A percentile compares a stretch with the other conserved stretches of the same genome.
Conservation (phyloP, 1,284 basidiomycete species). For the Leccinum fuscescens region DNA sequence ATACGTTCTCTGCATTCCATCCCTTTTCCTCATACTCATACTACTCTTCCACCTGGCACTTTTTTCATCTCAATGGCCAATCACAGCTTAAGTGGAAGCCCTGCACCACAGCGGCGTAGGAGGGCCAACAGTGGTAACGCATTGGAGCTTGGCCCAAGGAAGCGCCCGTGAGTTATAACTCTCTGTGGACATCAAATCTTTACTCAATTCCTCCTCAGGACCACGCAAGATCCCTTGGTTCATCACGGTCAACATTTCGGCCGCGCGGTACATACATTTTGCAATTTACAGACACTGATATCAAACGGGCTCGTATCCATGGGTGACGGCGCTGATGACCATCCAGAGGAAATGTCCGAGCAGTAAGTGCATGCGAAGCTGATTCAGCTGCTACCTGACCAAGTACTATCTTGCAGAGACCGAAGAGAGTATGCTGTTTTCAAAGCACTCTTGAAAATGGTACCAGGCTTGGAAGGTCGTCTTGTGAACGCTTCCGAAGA, state of each 20-base stretch:
- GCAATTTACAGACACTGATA: background rate
- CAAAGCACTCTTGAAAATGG: background rate
- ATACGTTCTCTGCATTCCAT: background rate
- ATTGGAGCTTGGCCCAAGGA: background rate
- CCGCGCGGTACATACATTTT: background rate
- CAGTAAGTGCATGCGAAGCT: background rate
- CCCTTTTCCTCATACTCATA: background rate
- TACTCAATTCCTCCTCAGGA: background rate
- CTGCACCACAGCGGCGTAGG: background rate
- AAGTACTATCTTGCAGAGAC: background rate
- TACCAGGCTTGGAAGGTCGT: background rate
- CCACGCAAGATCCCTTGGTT: background rate
- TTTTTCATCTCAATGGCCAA: background rate
- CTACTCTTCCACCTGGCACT: background rate
- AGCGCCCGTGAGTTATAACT: background rate
- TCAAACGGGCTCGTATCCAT: background rate
- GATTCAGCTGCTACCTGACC: too few species aligned
- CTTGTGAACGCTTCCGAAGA: background rate
- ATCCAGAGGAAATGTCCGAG: background rate
- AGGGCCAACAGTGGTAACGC: background rate
- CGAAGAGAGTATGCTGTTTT: background rate
- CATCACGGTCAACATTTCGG: background rate
- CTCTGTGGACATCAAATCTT: background rate
- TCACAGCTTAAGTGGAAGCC: background rate
- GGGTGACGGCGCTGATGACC: background rate